Evolutionary conservation across 73 alveolate genomes (phyloP).

Genomic region (Paramecium tetraurelia): DNA sequence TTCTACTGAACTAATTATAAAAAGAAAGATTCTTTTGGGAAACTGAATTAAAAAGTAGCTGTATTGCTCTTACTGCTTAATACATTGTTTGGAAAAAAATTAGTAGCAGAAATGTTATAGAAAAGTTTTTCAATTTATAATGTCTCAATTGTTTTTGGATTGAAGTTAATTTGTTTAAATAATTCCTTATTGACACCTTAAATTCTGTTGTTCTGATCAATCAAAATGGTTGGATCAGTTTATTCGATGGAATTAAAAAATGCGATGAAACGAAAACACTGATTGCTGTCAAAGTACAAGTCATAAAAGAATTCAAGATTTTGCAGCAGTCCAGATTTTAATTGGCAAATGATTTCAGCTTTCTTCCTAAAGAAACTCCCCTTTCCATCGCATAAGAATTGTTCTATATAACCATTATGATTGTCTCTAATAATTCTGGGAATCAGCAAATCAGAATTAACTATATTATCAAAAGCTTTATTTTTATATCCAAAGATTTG

Average conservation of each 20-base stretch:
- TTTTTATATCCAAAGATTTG: not conserved
- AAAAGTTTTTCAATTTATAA: not conserved
- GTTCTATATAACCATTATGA: not conserved
- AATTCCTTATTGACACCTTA: not conserved
- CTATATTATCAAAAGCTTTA: not conserved
- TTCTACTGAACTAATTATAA: not conserved
- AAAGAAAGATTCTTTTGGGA: not conserved
- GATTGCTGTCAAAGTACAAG: not conserved
- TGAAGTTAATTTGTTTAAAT: not conserved
- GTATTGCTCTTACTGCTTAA: not conserved
- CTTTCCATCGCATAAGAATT: not conserved
- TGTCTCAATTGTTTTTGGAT: not conserved
- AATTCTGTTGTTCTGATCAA: not conserved
- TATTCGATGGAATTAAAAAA: not conserved
- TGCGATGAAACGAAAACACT: not conserved
- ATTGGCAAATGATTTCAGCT: not conserved
- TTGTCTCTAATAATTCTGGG: not conserved
- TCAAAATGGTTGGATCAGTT: not conserved
- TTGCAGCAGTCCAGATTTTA: not conserved
- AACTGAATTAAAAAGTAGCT: not conserved
- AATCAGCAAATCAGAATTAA: not conserved
- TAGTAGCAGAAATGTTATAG: not conserved
- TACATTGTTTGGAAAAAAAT: not conserved
- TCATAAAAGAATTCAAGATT: not conserved
- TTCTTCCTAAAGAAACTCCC: not conserved